Evolutionary conservation across 1,284 basidiomycete genomes (phyloP).

Genomic region (Ustilago cynodontis): DNA sequence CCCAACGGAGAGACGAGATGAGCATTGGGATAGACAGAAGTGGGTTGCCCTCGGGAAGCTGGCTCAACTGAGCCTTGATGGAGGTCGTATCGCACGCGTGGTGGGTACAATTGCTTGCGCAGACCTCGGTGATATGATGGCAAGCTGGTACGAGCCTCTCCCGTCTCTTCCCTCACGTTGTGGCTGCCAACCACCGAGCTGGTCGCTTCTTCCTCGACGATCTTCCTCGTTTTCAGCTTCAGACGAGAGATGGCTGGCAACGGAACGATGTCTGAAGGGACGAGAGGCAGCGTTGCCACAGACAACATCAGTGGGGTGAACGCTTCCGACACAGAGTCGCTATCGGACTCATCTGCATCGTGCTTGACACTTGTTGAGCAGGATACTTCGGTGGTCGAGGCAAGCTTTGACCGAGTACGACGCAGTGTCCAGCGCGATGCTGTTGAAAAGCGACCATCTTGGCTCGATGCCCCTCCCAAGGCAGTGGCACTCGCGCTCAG

Average conservation of each 20-base stretch:
- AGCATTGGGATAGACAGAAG: neutral
- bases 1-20: neutral
- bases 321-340: neutral
- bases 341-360: neutral
- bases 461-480: neutral
- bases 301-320: neutral
- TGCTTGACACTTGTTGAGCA: neutral
- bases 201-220: neutral
- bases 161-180: neutral
- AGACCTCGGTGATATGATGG: slow-evolving; percentile 33
- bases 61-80: neutral
- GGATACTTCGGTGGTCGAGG: neutral
- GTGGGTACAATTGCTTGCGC: slow-evolving; percentile 36
- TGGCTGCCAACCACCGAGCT: neutral
- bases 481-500: neutral
- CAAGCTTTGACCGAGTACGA: neutral
- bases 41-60: neutral
- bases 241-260: neutral
- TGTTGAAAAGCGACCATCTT: neutral
- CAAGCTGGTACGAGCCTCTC: slow-evolving; percentile 1
- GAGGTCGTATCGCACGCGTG: slow-evolving; percentile 28
- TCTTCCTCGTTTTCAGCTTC: neutral
- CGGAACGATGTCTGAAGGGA: neutral
- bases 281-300: neutral
- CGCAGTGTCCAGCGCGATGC: neutral